A percentile compares a stretch with the other conserved stretches of the same genome.
These are phyloP conservation scores for Discostella stelligera DNA, from an alignment of 352 stramenopile genomes.

Conservation along the genomic window DNA sequence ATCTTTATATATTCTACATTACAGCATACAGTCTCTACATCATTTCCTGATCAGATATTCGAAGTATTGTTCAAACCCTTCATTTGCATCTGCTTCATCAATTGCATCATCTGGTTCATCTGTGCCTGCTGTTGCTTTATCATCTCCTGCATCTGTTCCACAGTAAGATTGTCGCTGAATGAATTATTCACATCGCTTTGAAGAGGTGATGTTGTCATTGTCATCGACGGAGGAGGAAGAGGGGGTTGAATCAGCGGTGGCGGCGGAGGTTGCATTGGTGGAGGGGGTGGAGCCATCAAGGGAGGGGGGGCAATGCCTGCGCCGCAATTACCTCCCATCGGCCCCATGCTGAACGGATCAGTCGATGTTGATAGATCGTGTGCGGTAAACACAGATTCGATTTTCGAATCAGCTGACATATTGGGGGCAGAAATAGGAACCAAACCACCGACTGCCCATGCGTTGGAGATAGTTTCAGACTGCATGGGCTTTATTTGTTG, in stretches of 20 bases:
- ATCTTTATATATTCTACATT: no score
- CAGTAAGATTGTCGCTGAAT: constrained; percentile 21
- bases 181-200: not conserved
- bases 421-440: constrained; percentile 10
- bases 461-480: constrained; percentile 1
- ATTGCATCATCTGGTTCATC: constrained; percentile 54
- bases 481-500: constrained; percentile 23
- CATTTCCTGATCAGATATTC: not conserved
- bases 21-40: no score
- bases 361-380: not conserved
- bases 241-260: constrained; percentile 17
- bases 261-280: constrained; percentile 23
- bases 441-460: constrained; percentile 16
- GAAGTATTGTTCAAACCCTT: constrained; percentile 15
- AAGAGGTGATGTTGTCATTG: constrained; percentile 5
- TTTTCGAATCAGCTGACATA: not conserved
- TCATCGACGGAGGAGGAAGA: constrained; percentile 2
- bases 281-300: constrained; percentile 24
- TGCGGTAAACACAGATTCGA: not conserved
- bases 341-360: constrained; percentile 30
- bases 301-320: constrained; percentile 19
- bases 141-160: constrained; percentile 50
- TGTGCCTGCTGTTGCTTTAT: constrained; percentile 49
- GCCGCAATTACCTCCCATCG: constrained; percentile 30
- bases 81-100: constrained; percentile 51